These are phyloP conservation scores for Aspergillus hancockii DNA, from an alignment of 495 filamentous ascomycete species.

Conservation along the genomic window DNA sequence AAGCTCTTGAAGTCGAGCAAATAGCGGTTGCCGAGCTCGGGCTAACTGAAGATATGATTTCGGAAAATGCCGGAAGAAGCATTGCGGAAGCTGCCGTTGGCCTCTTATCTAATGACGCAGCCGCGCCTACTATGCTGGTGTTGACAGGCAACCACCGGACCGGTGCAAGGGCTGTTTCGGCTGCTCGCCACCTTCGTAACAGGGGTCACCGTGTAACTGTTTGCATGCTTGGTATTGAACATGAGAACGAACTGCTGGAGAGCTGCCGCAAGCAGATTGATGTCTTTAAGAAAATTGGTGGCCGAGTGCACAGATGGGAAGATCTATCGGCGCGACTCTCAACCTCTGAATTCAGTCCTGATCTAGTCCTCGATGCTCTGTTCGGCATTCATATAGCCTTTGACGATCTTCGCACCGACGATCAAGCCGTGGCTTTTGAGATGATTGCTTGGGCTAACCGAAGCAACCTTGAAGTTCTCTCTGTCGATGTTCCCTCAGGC, in stretches of 20 bases:
- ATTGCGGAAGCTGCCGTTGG: conserved; percentile 80
- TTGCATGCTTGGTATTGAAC: conserved; percentile 79
- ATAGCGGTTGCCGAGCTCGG: conserved; percentile 81
- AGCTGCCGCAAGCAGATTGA: conserved; percentile 73
- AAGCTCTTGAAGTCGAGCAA: conserved; percentile 89
- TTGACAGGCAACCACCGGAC: conserved; percentile 86
- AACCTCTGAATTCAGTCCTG: conserved; percentile 60
- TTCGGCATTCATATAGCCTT: conserved; percentile 82
- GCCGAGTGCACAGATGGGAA: conserved; percentile 61
- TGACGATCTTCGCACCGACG: conserved; percentile 76
- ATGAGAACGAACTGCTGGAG: conserved; percentile 70
- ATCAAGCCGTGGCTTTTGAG: conserved; percentile 79
- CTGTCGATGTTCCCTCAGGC: conserved; percentile 85
- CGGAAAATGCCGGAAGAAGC: conserved; percentile 85
- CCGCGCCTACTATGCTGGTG: conserved; percentile 69
- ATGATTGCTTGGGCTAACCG: conserved; percentile 87
- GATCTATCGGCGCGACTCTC: conserved; percentile 54
- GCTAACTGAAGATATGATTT: conserved; percentile 83
- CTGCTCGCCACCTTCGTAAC: conserved; percentile 82
- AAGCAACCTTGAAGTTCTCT: conserved; percentile 72
- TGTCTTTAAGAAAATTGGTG: conserved; percentile 75
- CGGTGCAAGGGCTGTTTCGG: conserved; percentile 80
- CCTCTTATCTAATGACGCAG: conserved; percentile 46
- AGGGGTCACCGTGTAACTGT: conserved; percentile 76
- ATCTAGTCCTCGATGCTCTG: conserved; percentile 85